Conservation (phyloP, 495 filamentous ascomycete genomes). For the Penicillium nucicola region DNA sequence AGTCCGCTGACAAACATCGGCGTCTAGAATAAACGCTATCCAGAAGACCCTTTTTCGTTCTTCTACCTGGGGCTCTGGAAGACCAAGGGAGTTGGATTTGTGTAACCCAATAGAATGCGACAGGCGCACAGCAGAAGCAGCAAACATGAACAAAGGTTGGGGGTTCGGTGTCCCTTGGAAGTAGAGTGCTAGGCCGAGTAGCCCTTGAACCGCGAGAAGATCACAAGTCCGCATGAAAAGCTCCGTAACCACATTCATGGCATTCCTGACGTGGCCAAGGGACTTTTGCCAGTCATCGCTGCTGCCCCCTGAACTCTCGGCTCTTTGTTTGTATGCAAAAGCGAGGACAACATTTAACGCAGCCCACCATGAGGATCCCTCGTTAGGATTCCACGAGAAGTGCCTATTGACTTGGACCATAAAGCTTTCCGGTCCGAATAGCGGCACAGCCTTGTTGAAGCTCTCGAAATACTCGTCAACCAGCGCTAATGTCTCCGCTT, state of each 20-base stretch:
- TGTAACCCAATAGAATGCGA: conserved; percentile 22
- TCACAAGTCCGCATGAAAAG: conserved; percentile 17
- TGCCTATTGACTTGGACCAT: conserved; percentile 10
- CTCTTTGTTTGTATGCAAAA: conserved; percentile 18
- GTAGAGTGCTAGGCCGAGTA: conserved; percentile 18
- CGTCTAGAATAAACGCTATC: conserved; percentile 23
- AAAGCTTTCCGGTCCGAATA: conserved; percentile 6
- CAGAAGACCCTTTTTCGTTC: conserved; percentile 19
- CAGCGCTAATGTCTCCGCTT: conserved; percentile 5
- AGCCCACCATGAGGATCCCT: conserved; percentile 21
- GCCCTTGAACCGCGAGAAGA: conserved; percentile 15
- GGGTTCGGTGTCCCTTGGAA: conserved; percentile 24
- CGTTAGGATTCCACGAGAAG: conserved; percentile 18
- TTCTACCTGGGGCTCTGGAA: conserved; percentile 9
- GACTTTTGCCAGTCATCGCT: conserved; percentile 14
- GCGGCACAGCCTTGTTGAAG: conserved; percentile 13
- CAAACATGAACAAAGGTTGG: conserved; percentile 19
- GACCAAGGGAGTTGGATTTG: conserved; percentile 3
- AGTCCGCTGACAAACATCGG: conserved; percentile 16
- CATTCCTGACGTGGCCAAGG: conserved; percentile 17
- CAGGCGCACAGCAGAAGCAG: conserved; percentile 16
- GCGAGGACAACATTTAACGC: conserved; percentile 19
- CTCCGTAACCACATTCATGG: conserved; percentile 13
- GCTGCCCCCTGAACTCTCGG: neutral
- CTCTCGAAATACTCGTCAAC: conserved; percentile 8